Evolutionary conservation across 306 rosid genomes (phyloP), one percentile per base, ranked within the genome.

Genomic region (Senna tora): DNA sequence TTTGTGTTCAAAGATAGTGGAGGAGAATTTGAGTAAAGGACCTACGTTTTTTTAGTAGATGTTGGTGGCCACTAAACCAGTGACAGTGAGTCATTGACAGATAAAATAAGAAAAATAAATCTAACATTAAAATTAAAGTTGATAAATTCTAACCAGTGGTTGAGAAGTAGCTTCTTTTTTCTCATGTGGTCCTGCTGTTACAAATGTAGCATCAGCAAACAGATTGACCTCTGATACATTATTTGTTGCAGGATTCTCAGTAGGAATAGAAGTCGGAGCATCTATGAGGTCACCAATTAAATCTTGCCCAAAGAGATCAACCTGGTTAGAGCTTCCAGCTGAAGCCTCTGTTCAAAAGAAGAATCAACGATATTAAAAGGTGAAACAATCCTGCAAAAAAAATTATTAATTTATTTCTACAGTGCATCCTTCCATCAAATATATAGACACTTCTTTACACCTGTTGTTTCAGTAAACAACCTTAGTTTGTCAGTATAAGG

Each of bases 181-280:
- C 76, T 71, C 56, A 28, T 80, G 80, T 51, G 93, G 72, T 43
- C 82, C 63, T 19, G 89, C 92, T 72, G 98, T 84, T 71, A 93
- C 89, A 87, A 90, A 90, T 67, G 88, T 42, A 6, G 96, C 94
- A 75, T 91, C 97, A 45, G 97, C 97, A 87, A 93, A 93, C 67
- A 91, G 90, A 89, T 93, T 97, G 62, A 87, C 94, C 72, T 84
- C 94, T 5, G 97, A 30, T 50, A 76, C 81, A 75, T 81, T 74
- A 77, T 59, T 69, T 69, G 68, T 58, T 38, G 75, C 84, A 39
- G 77, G 65, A 71, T 89, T 86, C 80, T 82, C 92, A 34, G 86
- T 72, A n/a, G 92, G 74, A 83, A 65, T 83, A 65, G 93, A 71
- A 15, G 86, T 52, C 33, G 98, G 96, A 81, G 83, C 87, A 80